These are phyloP conservation scores for Rossbeevera mucosa DNA, from an alignment of 768 basidiomycete genomes.

Conservation along the genomic window DNA sequence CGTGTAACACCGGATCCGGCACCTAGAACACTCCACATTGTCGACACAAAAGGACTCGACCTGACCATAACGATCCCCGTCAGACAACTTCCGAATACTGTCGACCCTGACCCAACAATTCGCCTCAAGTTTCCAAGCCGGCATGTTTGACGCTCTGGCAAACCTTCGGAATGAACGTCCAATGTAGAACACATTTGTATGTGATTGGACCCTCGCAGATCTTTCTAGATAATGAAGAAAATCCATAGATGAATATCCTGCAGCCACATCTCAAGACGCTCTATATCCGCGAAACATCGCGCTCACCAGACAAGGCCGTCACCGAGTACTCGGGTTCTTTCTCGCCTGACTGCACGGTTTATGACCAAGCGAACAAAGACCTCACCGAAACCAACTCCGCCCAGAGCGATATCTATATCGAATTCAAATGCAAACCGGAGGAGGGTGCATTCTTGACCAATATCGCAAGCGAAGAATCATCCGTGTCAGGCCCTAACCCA, in stretches of 20 bases:
- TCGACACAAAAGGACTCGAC: too few species aligned
- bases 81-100: too few species aligned
- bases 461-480: neutral
- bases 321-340: neutral
- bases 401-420: neutral
- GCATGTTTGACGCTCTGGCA: neutral
- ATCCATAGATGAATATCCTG: neutral
- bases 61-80: too few species aligned
- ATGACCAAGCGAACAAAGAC: neutral
- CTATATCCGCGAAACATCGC: neutral
- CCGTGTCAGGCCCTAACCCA: neutral
- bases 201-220: neutral
- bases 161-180: neutral
- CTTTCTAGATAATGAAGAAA: neutral
- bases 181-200: neutral
- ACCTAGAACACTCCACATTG: too few species aligned
- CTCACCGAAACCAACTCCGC: neutral
- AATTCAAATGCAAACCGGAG: neutral
- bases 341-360: neutral
- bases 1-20: too few species aligned
- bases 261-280: neutral
- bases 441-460: neutral
- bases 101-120: too few species aligned
- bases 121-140: neutral
- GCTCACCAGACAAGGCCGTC: neutral